These are phyloP conservation scores for Monosporascus sp. DNA, from an alignment of 2,329 filamentous ascomycete genomes.

Conservation along the genomic window DNA sequence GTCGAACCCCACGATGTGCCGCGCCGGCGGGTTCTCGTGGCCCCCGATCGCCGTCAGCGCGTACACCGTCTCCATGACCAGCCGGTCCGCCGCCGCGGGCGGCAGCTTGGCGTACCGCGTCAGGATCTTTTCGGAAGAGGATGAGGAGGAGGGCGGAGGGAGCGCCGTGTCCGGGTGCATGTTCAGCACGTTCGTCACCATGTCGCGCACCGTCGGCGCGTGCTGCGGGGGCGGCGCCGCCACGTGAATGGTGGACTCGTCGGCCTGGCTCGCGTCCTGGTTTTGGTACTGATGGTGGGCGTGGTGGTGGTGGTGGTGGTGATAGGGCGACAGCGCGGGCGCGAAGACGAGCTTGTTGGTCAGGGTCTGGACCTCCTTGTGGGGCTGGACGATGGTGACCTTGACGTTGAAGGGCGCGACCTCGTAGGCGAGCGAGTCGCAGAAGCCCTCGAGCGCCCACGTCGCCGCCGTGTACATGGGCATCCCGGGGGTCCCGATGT, in stretches of 20 bases:
- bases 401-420: conserved; percentile 96
- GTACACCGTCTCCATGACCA: conserved; percentile 86
- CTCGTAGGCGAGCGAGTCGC: conserved; percentile 92
- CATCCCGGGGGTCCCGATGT: conserved; percentile 88
- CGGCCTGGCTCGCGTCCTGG: no score
- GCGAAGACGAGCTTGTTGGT: conserved; percentile 84
- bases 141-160: conserved; percentile 20
- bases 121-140: conserved; percentile 37
- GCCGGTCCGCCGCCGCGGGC: conserved; percentile 59
- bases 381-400: conserved; percentile 91
- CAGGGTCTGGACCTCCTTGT: conserved; percentile 83
- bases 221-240: conserved; percentile 27
- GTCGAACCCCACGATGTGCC: conserved; percentile 91
- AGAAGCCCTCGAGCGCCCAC: conserved; percentile 94
- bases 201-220: conserved; percentile 77
- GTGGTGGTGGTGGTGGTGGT: conserved; percentile 54
- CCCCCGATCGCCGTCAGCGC: conserved; percentile 88
- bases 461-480: conserved; percentile 87
- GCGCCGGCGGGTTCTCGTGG: conserved; percentile 88
- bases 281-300: conserved; percentile 15
- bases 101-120: conserved; percentile 72
- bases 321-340: conserved; percentile 63
- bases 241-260: neutral
- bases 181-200: conserved; percentile 75
- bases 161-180: conserved; percentile 62